Base-by-base conservation (phyloP, 768 basidiomycete genomes). In the Suillus placidus region DNA sequence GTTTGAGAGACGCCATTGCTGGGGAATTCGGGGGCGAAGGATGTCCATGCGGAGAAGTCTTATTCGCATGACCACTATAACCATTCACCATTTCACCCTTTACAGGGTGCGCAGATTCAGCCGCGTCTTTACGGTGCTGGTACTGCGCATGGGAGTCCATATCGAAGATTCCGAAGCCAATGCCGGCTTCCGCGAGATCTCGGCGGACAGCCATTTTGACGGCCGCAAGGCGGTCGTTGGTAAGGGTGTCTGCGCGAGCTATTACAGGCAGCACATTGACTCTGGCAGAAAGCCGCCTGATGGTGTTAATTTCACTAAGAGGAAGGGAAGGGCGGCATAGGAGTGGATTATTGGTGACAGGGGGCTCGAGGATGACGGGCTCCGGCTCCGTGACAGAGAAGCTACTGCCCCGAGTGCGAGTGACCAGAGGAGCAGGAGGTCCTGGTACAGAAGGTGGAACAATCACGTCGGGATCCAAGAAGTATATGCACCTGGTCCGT, bases 91-190 rank as follows among this genome's bases (percentile, higher is more conserved):
- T 70, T 74, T 88, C 87, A 66, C 83, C 81, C 71, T 84, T 83
- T 71, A 81, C 79, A 65, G 80, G 75, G 71, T 73, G 74, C 26
- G 72, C 71, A 67, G 79, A 74, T 64, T 82, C 79, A 67, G 79
- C 74, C 69, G 83, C 82, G 67, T 84, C 83, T 69, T 80, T 68
- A 72, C 68, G 78, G 74, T 77, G 77, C 75, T 75, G 77, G 75
- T 80, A 81, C 67, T 81, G 80, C 74, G 84, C 81, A 69, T 81
- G 84, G 69, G 77, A 80, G 77, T 91, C 90, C 75, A 87, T 81
- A 82, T 94, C 93, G 79, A 95, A 94, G 69, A 95, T 93, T 71
- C 93, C 92, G 77, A 94, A 94, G 66, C 91, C 92, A 74, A 94
- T 93, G 66, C 92, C 93, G 57, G 90, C 90, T 69, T 90, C 89